Base-by-base conservation (phyloP, 1,284 basidiomycete genomes). In the Trametes pubescens region DNA sequence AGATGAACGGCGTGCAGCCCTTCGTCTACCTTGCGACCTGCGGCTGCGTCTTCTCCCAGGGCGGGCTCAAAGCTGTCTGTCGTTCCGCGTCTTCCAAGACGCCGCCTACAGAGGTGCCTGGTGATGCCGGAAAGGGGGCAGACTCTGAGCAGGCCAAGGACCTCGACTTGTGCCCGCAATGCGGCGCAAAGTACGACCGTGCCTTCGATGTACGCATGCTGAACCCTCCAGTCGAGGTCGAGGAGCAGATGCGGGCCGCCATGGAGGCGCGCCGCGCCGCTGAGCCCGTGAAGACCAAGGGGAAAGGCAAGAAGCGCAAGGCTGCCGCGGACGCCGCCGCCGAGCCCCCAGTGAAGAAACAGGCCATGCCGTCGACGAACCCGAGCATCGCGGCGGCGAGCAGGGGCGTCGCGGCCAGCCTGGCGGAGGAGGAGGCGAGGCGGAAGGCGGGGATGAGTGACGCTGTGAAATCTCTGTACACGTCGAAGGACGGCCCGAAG, bases 1-100 rank as follows among this genome's bases (percentile, higher is more conserved):
- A 97, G 79, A 97, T 98, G 94, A 94, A 93, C 66, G 95, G 95
- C n/a, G 76, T 79, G 0, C 86, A 92, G 57, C 93, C 94, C 0
- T 98, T 98, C 76, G 87, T 95, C 61, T 96, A 95, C 74, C 78
- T 97, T 67, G 81, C 83, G n/a, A 79, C 89, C 0, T 98, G 95
- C 72, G 95, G 95, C n/a, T 96, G 94, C 74, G 94, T 93, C 37
- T 90, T 95, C 77, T 90, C 91, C 5, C 88, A 90, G 61, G 88
- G 87, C 0, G 92, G 89, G 4, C 80, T 95, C 47, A 88, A 87
- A 65, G 87, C 88, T 0, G 80, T 94, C 52, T 74, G 82, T 0
- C 69, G 77, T 37, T 68, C 80, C 8, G 71, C 74, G 7, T 64
- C 79, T 0, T 57, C 65, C 18, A 66, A 62, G 6, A 71, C 79